Evolutionary conservation across 495 filamentous ascomycete genomes (phyloP), one percentile per base, ranked within the genome.

Genomic region (Penicillium tannophilum): DNA sequence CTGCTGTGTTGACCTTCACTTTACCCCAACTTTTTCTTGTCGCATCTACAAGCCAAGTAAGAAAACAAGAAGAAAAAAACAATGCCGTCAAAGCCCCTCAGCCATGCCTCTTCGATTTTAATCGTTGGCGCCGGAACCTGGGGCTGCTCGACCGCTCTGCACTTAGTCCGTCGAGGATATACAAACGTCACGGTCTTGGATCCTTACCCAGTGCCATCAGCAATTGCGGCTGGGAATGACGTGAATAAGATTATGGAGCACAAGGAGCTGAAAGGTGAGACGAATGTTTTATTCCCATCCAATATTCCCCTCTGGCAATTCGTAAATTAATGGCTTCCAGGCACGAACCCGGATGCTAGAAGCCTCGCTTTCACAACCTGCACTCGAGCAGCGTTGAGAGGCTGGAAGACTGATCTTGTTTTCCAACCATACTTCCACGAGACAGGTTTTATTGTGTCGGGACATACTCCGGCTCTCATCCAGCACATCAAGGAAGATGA

Each of bases 201-300:
- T 61, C 66, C 70, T 6, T 63, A 77, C 52, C 54, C 62, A 0
- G 61, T 82, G 8, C 82, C 82, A 3, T 82, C 80, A 4, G 67
- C 75, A n/a, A 82, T 81, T 55, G 69, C 79, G 17, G 79, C 81
- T 3, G 81, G 81, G 3, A 84, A 83, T 57, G 82, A 84, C 54
- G 62, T 85, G 17, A 85, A 85, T 50, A 84, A 84, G 54, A 84
- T 84, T 52, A 77, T 83, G 66, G 81, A 84, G 61, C 72, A 75
- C 51, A 69, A 67, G 45, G 71, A 75, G 35, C 24, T 67, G n/a
- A 74, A 78, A 72, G 70, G 81, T 79, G 62, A 30, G 44, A 20
- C 4, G 0, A 5, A 20, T 19, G 14, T 24, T 7, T 41, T 41
- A 41, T 12, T 14, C 0, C 1, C 12, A 36, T 36, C 10, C 33